phyloP scores from a whole-genome alignment of 306 rosid genomes.

The Ziziphus jujuba region DNA sequence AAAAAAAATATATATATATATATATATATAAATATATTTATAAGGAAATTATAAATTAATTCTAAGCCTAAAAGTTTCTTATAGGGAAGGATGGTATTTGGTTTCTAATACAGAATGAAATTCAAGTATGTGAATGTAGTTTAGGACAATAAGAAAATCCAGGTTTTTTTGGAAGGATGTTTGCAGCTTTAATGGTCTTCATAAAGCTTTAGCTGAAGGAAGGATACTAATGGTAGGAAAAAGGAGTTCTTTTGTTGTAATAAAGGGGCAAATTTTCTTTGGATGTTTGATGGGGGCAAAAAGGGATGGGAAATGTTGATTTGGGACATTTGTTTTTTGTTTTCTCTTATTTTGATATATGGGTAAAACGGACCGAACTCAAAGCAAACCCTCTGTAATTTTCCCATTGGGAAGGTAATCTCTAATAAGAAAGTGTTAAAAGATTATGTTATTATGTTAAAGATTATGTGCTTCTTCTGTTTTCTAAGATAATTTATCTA shows the following conservation, averaged over 20 bases:
- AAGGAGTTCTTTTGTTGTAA: slow-evolving; percentile 20
- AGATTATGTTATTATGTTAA: no score
- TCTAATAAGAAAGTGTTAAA: no score
- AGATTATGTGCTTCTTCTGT: no score
- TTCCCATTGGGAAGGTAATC: no score
- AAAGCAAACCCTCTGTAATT: no score
- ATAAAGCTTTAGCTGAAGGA: slow-evolving; percentile 20
- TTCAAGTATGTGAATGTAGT: slow-evolving; percentile 45
- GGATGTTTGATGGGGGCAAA: slow-evolving; percentile 2
- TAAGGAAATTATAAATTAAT: slow-evolving; percentile 19
- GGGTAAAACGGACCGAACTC: no score
- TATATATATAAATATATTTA: no score
- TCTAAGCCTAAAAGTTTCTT: slow-evolving; percentile 24
- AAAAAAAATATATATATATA: neutral
- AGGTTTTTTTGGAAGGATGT: slow-evolving; percentile 35
- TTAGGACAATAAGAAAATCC: slow-evolving; percentile 47
- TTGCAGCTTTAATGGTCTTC: slow-evolving; percentile 3
- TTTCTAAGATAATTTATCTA: no score
- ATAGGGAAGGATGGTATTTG: slow-evolving; percentile 25
- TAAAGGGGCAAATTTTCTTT: slow-evolving; percentile 35
- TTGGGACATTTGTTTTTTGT: no score
- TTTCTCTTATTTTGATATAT: no score
- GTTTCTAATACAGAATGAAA: slow-evolving; percentile 30
- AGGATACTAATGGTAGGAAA: neutral
- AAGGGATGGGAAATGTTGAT: no score